Evolutionary conservation across 2,329 filamentous ascomycete genomes (phyloP), one percentile per base, ranked within the genome.

Genomic region (Iodosphaeria phyllophila): DNA sequence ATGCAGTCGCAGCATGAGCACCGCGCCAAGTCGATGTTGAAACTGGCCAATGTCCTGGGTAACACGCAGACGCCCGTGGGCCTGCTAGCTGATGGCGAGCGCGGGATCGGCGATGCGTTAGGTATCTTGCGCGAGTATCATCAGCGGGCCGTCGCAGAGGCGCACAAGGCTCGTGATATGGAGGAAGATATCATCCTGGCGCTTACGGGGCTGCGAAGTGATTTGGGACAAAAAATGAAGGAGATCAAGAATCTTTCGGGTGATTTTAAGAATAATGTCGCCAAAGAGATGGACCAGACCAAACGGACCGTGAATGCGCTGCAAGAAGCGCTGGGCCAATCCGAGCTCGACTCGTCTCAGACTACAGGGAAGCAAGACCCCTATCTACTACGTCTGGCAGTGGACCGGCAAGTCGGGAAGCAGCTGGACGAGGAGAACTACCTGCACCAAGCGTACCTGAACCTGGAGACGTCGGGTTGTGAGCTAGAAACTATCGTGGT

Each of bases 341-440:
- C 74, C 20, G 83, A 93, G 42, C 56, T 76, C 10, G 84, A 93
- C 43, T 63, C 78, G 1, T 61, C 74, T 3, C 52, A 66, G 24
- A 75, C 75, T 2, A 75, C 72, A 5, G 83, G 84, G 33, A 93
- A 89, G 51, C 77, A 82, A 31, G 89, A 95, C 44, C 89, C 89
- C 1, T 95, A 86, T 44, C 65, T 98, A 14, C 60, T 95, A 28
- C 75, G 78, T 30, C 54, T 95, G 24, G 69, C 69, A 12, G 86
- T 92, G 5, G 89, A 98, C 44, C 71, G 77, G 28, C 83, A 92
- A 48, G 63, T 98, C 15, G 84, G 92, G 50, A 76, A 71, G 41
- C 89, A 95, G 50, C 71, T 98, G 28, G 79, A 92, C 36, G 89
- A 98, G 48, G 89, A 98, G 45, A 95, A 95, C 44, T 98, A 98